Percentiles rank a stretch among this genome's conserved stretches.
phyloP scores from a whole-genome alignment of 2,329 filamentous ascomycete genomes.

The Fusarium incarnatum region DNA sequence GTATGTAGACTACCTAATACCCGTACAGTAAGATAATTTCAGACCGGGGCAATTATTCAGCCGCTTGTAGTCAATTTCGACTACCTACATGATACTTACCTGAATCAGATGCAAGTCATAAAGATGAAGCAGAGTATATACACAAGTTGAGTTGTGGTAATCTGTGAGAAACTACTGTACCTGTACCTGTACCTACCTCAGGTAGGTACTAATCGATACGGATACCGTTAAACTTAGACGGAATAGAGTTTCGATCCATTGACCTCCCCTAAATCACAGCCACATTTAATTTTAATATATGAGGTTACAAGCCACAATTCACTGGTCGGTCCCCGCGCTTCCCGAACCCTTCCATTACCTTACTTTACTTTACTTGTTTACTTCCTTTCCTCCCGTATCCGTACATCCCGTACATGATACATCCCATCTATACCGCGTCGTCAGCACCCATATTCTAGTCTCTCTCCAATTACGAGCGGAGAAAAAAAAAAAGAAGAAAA shows the following conservation, averaged over 20 bases:
- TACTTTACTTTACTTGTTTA: conserved; percentile 2
- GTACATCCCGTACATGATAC: conserved; percentile 9
- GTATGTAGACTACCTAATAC: too few relatives aligned
- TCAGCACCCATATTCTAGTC: conserved; percentile 5
- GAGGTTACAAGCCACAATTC: conserved; percentile 14
- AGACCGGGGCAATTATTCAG: conserved; percentile 15
- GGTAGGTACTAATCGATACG: too few relatives aligned
- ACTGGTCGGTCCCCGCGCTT: conserved; percentile 32
- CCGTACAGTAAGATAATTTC: background rate
- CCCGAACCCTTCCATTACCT: conserved; percentile 8
- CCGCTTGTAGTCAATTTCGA: conserved; percentile 19
- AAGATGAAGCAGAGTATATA: background rate
- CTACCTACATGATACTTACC: background rate
- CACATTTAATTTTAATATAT: conserved; percentile 13
- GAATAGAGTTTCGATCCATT: background rate
- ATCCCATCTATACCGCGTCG: background rate
- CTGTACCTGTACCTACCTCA: too few relatives aligned
- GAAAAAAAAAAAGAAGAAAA: background rate
- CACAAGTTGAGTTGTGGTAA: background rate
- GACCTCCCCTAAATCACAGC: background rate
- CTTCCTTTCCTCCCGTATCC: conserved; percentile 4
- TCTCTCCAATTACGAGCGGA: background rate
- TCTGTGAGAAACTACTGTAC: too few relatives aligned
- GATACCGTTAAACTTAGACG: background rate
- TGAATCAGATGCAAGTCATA: background rate